Conservation (phyloP, 768 basidiomycete genomes). For the Boletus sp. region DNA sequence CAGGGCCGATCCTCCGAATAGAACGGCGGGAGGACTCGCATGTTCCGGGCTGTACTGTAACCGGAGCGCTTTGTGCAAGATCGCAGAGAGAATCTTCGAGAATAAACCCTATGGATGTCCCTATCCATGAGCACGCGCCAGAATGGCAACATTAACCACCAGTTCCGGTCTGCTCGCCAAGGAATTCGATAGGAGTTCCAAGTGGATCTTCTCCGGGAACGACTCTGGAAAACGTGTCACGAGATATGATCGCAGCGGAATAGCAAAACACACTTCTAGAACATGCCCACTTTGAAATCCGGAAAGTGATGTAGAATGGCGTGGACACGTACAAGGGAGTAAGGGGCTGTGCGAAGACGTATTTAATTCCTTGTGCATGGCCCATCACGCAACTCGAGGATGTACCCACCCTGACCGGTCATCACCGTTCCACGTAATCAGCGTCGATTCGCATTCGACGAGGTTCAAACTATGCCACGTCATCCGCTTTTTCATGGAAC, state of each 20-base stretch:
- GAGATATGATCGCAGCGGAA: too few relatives aligned
- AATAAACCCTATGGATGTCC: constrained; percentile 47
- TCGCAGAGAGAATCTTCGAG: constrained; percentile 56
- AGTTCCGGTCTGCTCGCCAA: neutral
- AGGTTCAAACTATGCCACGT: neutral
- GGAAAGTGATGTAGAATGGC: neutral
- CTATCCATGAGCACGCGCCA: constrained; percentile 28
- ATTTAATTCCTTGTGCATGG: neutral
- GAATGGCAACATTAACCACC: constrained; percentile 4
- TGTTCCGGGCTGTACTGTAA: constrained; percentile 28
- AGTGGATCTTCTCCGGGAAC: neutral
- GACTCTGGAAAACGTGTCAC: neutral
- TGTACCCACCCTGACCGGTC: neutral
- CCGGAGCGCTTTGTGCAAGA: constrained; percentile 44
- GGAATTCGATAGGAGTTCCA: neutral
- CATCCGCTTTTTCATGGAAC: neutral
- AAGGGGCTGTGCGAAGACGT: constrained; percentile 33
- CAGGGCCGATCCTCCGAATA: neutral
- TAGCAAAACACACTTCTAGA: constrained; percentile 25
- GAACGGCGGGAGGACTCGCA: neutral
- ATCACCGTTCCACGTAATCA: neutral
- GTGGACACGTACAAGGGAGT: constrained; percentile 49
- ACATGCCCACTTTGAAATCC: neutral
- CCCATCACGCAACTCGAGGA: too few relatives aligned
- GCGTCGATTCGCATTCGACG: neutral